Evolutionary conservation across 192 early-diverging fungal genomes (phyloP), one percentile per base, ranked within the genome.

Genomic region (Helicostylum pulchrum): DNA sequence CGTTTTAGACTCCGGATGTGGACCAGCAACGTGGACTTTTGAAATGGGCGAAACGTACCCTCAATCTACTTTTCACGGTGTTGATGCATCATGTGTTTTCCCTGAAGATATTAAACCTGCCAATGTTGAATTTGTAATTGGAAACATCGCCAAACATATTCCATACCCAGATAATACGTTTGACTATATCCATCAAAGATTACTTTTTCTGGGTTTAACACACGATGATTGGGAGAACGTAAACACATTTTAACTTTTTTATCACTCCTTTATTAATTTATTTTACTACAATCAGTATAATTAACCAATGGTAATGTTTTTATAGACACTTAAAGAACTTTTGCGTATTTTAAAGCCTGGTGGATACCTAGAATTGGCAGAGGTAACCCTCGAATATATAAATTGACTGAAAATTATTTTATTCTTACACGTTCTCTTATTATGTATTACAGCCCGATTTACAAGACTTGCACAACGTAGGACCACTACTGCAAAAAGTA

Each of bases 31-130:
- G 12, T 75, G 73, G 73, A 42, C 60, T 17, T 45, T 77, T 31
- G 80, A 84, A 62, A 77, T 84, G 75, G 78, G 77, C 7, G 72
- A 77, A 23, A 78, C 70, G n/a, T 77, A 77, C 59, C 77, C 76
- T 26, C 55, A 67, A 31, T 68, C 74, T 20, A 70, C 66, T 4
- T 82, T 84, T 47, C 68, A 76, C 53, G 83, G 80, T 3, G 65
- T 82, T 23, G 83, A 84, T 36, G 80, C 80, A 9, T 71, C 75
- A 9, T 53, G 62, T 43, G 62, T 70, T 12, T 78, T 72, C 36
- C 73, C 73, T 31, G 52, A 65, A 46, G 49, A 17, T 30, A 73
- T 73, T 42, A 67, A 68, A 11, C 71, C 71, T 11, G 47, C 53
- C 6, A 73, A 73, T 49, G 49, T 58, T 11, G 34, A 45, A 8